Percentiles rank a stretch among this genome's conserved stretches.
Evolutionary conservation across 352 stramenopile species (phyloP).

Genomic region (Pythium coloratum): DNA sequence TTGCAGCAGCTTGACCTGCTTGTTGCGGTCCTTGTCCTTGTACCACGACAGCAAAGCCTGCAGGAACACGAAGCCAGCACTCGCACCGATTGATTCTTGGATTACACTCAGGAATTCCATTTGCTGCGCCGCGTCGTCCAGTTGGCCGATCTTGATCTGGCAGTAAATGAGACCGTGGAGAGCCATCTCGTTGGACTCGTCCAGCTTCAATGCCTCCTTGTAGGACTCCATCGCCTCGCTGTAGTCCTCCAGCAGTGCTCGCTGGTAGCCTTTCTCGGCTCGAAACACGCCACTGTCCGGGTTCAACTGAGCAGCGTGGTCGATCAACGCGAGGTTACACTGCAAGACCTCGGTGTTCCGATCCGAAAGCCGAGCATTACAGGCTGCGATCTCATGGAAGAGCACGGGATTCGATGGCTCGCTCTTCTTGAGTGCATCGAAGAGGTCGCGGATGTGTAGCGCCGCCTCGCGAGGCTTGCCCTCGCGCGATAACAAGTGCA

Average conservation of each 20-base stretch:
- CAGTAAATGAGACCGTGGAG: slow-evolving; percentile 92
- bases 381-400: slow-evolving; percentile 61
- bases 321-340: slow-evolving; percentile 66
- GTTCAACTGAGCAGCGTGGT: slow-evolving; percentile 65
- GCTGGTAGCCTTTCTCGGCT: slow-evolving; percentile 81
- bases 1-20: slow-evolving; percentile 74
- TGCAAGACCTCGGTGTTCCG: slow-evolving; percentile 66
- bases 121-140: slow-evolving; percentile 90
- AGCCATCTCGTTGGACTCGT: slow-evolving; percentile 88
- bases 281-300: slow-evolving; percentile 61
- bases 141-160: slow-evolving; percentile 85
- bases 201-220: slow-evolving; percentile 82
- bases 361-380: slow-evolving; percentile 66
- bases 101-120: slow-evolving; percentile 92
- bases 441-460: slow-evolving; percentile 56
- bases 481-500: slow-evolving; percentile 69
- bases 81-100: slow-evolving; percentile 84
- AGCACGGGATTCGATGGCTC: slow-evolving; percentile 73
- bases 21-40: slow-evolving; percentile 63
- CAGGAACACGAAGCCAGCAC: slow-evolving; percentile 79
- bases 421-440: slow-evolving; percentile 65
- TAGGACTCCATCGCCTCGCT: slow-evolving; percentile 82
- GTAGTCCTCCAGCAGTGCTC: slow-evolving; percentile 71
- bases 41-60: slow-evolving; percentile 86
- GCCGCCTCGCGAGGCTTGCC: slow-evolving; percentile 55